These are phyloP conservation scores for Fragaria nilgerrensis DNA, from an alignment of 306 rosid genomes.

Conservation along the genomic window DNA sequence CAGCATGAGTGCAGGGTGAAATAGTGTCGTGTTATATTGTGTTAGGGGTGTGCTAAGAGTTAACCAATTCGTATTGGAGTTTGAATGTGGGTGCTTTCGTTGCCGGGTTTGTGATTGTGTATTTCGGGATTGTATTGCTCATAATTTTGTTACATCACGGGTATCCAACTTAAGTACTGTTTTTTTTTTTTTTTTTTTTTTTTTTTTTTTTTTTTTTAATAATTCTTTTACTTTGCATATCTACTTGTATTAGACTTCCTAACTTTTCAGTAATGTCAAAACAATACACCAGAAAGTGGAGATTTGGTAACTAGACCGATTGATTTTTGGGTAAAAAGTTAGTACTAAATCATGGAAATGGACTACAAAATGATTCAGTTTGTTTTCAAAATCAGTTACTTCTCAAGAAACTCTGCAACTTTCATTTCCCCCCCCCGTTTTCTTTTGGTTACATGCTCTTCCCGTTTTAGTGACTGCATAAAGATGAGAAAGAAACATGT, in stretches of 20 bases:
- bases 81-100: not conserved
- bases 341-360: too few relatives aligned
- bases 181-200: too few relatives aligned
- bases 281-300: not conserved
- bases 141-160: too few relatives aligned
- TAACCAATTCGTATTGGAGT: not conserved
- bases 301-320: too few relatives aligned
- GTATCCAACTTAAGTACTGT: too few relatives aligned
- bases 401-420: not conserved
- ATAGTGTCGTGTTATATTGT: not conserved
- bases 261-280: not conserved
- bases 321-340: too few relatives aligned
- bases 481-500: not conserved
- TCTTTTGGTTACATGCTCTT: not conserved
- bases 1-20: not conserved
- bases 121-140: too few relatives aligned
- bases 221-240: not conserved
- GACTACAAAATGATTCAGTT: too few relatives aligned
- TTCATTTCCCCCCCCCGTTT: too few relatives aligned
- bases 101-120: not conserved
- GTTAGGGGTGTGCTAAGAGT: not conserved
- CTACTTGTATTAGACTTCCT: not conserved
- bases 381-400: too few relatives aligned
- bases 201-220: too few relatives aligned
- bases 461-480: too few relatives aligned